Percentiles rank a stretch among this genome's conserved stretches.
Conservation (phyloP, 257 asterid genomes). For the Penstemon davidsonii region DNA sequence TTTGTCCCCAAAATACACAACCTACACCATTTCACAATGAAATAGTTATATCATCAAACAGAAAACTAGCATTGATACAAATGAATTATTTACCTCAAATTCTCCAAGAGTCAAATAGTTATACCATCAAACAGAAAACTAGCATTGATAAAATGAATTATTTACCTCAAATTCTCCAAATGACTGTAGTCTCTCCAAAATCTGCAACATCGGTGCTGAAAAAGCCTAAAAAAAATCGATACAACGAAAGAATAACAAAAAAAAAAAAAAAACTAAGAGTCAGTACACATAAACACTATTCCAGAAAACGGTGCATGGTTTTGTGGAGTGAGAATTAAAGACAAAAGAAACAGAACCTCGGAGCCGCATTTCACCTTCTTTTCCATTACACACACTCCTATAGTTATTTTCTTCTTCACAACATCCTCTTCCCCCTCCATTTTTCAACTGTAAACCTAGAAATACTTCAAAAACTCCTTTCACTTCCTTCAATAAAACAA, state of each 20-base stretch:
- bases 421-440: constrained; percentile 47
- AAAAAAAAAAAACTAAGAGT: not conserved
- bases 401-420: constrained; percentile 50
- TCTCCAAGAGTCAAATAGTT: not conserved
- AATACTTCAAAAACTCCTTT: not conserved
- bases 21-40: constrained; percentile 44
- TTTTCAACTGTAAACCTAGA: constrained; percentile 12
- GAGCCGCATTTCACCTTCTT: constrained; percentile 99
- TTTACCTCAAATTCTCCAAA: constrained; percentile 90
- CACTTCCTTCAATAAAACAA: not conserved
- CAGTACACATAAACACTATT: constrained; percentile 11
- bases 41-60: not conserved
- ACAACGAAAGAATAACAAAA: constrained; percentile 12
- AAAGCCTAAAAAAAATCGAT: constrained; percentile 43
- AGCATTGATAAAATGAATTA: not conserved
- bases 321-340: constrained; percentile 19
- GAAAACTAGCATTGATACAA: not conserved
- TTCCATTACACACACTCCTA: constrained; percentile 98
- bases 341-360: constrained; percentile 71
- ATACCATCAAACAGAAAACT: not conserved
- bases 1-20: constrained; percentile 88
- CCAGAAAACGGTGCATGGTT: constrained; percentile 37
- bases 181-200: constrained; percentile 80
- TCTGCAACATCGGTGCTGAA: constrained; percentile 88
- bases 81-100: not conserved